These are phyloP conservation scores for Scalesia atractyloides DNA, from an alignment of 129 eudicot species.

Conservation along the genomic window DNA sequence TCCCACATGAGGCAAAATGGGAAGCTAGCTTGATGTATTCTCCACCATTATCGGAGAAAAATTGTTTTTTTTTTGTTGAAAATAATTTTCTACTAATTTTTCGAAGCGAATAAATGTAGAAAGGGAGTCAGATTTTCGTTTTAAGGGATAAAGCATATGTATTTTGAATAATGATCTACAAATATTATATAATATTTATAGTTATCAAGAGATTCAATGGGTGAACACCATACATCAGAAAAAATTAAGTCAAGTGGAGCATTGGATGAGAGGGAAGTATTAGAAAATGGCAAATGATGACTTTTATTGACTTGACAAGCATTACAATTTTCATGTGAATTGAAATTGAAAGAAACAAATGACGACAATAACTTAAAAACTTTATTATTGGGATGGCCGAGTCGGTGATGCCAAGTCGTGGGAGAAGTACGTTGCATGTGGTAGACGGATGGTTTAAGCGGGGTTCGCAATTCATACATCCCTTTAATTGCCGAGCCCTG, in stretches of 20 bases:
- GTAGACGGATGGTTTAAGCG: neutral
- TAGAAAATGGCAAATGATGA: neutral
- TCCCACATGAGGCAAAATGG: too few species aligned
- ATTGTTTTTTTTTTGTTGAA: neutral
- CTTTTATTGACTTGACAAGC: neutral
- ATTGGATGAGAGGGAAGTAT: neutral
- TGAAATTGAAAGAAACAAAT: neutral
- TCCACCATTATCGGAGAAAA: too few species aligned
- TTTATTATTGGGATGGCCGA: neutral
- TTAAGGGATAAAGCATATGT: neutral
- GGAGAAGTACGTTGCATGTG: neutral
- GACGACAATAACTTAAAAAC: neutral
- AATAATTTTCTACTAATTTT: neutral
- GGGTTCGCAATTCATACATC: neutral
- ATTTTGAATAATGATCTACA: too few species aligned
- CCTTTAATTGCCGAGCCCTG: neutral
- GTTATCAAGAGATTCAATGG: neutral
- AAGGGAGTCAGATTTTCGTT: neutral
- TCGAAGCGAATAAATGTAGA: neutral
- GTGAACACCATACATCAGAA: conserved; percentile 6
- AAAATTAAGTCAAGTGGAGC: neutral
- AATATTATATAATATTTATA: neutral
- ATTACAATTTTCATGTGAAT: neutral
- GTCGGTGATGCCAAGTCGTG: neutral
- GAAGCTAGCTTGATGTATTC: too few species aligned